These are phyloP conservation scores for Lachancea cidri DNA, from an alignment of 805 yeast genomes.

Conservation along the genomic window DNA sequence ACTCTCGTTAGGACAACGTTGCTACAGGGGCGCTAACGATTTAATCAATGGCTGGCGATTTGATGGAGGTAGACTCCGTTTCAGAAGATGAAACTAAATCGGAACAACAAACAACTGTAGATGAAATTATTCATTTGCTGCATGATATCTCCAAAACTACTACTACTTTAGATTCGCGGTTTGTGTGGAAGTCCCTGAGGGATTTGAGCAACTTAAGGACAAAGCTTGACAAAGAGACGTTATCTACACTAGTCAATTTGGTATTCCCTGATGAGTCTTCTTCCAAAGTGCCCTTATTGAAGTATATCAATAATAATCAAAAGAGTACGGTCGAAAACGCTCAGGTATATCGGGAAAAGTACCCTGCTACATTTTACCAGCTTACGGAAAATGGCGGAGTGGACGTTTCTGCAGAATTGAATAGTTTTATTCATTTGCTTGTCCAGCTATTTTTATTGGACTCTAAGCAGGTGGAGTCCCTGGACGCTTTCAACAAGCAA, in stretches of 20 bases:
- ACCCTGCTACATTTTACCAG: conserved; percentile 32
- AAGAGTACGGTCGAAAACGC: conserved; percentile 34
- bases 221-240: conserved; percentile 47
- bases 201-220: conserved; percentile 74
- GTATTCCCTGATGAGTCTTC: conserved; percentile 49
- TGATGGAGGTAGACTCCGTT: conserved; percentile 23
- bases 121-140: conserved; percentile 30
- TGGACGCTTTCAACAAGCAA: conserved; percentile 49
- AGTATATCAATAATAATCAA: conserved; percentile 35
- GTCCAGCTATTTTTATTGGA: conserved; percentile 76
- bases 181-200: conserved; percentile 78
- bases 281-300: conserved; percentile 40
- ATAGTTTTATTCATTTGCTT: conserved; percentile 71
- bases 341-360: conserved; percentile 26
- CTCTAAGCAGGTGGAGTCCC: conserved; percentile 41
- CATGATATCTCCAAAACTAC: conserved; percentile 50
- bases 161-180: conserved; percentile 75
- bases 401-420: conserved; percentile 69
- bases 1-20: background rate
- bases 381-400: conserved; percentile 22
- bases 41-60: conserved; percentile 15
- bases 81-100: conserved; percentile 9
- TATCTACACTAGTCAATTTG: conserved; percentile 49
- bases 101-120: conserved; percentile 29
- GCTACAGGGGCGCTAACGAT: background rate